Evolutionary conservation across 192 early-diverging fungal genomes (phyloP).

Genomic region (Coemansia sp.): DNA sequence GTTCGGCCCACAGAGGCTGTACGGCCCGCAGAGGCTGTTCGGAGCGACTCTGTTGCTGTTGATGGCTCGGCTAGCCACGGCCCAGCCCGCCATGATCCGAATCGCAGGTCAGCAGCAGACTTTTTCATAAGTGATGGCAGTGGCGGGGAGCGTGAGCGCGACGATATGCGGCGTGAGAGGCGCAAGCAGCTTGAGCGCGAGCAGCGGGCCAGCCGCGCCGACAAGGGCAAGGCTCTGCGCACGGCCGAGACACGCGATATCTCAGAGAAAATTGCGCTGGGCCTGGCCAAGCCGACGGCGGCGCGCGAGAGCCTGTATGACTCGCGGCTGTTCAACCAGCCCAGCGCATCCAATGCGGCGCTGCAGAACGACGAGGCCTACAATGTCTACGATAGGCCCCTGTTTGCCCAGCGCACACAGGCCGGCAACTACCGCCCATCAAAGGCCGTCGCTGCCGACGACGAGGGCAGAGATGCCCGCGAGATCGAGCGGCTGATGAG

Average conservation of each 20-base stretch:
- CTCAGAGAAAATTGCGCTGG: conserved; percentile 97
- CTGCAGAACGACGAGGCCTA: conserved; percentile 92
- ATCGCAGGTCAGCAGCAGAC: conserved; percentile 24
- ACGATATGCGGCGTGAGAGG: conserved; percentile 79
- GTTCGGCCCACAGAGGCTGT: conserved; percentile 16
- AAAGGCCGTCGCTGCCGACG: conserved; percentile 61
- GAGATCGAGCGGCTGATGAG: conserved; percentile 65
- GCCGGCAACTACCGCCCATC: conserved; percentile 84
- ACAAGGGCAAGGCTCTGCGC: conserved; percentile 68
- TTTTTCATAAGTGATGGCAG: conserved; percentile 19
- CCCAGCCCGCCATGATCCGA: conserved; percentile 8
- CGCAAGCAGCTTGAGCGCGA: conserved; percentile 85
- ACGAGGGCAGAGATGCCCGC: conserved; percentile 47
- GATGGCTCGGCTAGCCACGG: too few relatives aligned
- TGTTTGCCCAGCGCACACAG: conserved; percentile 66
- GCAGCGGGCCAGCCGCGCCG: conserved; percentile 74
- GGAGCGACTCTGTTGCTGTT: neutral
- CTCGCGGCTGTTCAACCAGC: conserved; percentile 91
- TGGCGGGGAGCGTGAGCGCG: conserved; percentile 66
- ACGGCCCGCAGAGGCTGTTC: conserved; percentile 12
- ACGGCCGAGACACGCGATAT: conserved; percentile 83
- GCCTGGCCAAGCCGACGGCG: conserved; percentile 86
- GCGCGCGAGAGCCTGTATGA: conserved; percentile 93
- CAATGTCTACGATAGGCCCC: conserved; percentile 92
- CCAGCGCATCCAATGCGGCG: conserved; percentile 77